These are phyloP conservation scores for Colletotrichum sp. DNA, from an alignment of 2,329 filamentous ascomycete species.

Conservation along the genomic window DNA sequence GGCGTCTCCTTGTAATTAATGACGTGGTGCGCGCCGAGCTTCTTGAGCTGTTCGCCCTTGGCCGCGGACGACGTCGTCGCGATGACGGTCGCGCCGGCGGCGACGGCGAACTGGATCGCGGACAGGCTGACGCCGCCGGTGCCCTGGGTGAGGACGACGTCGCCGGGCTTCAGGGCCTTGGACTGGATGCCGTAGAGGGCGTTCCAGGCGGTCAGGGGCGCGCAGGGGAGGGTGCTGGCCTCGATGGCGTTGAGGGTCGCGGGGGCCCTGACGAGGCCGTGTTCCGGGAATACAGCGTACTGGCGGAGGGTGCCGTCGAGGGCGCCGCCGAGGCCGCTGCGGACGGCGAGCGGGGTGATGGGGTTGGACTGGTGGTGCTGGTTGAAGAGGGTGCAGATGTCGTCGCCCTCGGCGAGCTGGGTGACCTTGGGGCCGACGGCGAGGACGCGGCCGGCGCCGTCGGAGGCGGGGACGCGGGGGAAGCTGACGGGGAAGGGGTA, in stretches of 20 bases:
- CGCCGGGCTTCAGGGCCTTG: slow-evolving; percentile 53
- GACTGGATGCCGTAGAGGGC: slow-evolving; percentile 62
- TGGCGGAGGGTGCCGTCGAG: slow-evolving; percentile 72
- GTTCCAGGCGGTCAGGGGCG: slow-evolving; percentile 70
- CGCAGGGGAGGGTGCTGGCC: slow-evolving; percentile 63
- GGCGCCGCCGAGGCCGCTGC: slow-evolving; percentile 69
- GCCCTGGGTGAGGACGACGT: slow-evolving; percentile 70
- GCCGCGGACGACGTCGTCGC: slow-evolving; percentile 50
- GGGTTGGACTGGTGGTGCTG: slow-evolving; percentile 55
- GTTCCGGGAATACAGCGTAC: slow-evolving; percentile 71
- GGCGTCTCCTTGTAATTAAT: slow-evolving; percentile 53
- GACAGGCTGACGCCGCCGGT: slow-evolving; percentile 73
- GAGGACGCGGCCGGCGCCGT: slow-evolving; percentile 58
- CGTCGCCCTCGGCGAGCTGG: slow-evolving; percentile 56
- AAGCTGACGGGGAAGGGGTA: slow-evolving; percentile 48
- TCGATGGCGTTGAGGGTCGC: slow-evolving; percentile 56
- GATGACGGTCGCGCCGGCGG: slow-evolving; percentile 52
- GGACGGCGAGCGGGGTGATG: slow-evolving; percentile 34
- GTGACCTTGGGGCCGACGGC: slow-evolving; percentile 54
- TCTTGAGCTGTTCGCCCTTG: slow-evolving; percentile 47
- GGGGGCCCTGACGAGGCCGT: slow-evolving; percentile 69
- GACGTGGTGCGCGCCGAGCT: slow-evolving; percentile 54
- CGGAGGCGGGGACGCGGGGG: slow-evolving; percentile 55
- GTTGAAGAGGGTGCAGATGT: slow-evolving; percentile 66
- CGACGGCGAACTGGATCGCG: slow-evolving; percentile 63